These are phyloP conservation scores for Solanum hybrid DNA, from an alignment of 305 asterid genomes.

Conservation along the genomic window DNA sequence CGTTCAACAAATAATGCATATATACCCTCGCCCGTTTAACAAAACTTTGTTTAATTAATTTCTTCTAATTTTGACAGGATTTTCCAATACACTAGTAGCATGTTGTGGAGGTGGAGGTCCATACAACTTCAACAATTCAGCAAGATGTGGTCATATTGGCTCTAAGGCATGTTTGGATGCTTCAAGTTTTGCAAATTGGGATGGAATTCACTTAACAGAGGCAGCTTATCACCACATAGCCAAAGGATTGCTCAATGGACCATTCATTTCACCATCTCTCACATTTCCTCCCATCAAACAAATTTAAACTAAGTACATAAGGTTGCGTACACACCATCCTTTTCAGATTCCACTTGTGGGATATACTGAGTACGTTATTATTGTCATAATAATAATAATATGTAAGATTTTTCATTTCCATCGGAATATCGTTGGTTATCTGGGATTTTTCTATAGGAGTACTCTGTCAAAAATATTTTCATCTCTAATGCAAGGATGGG, in stretches of 20 bases:
- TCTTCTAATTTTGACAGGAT: constrained; percentile 20
- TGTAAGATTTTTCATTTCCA: not conserved
- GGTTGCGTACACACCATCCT: not conserved
- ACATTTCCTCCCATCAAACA: constrained; percentile 28
- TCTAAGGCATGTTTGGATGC: constrained; percentile 48
- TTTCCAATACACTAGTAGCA: constrained; percentile 29
- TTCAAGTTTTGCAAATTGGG: constrained; percentile 43
- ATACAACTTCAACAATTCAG: constrained; percentile 60
- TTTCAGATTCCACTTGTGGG: not conserved
- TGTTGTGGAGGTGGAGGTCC: constrained; percentile 95
- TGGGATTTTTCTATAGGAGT: not conserved
- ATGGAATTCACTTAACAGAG: constrained; percentile 67
- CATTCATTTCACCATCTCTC: constrained; percentile 39
- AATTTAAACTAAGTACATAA: not conserved
- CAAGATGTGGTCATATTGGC: constrained; percentile 67
- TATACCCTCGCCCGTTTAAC: not conserved
- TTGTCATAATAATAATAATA: not conserved
- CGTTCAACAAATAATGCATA: not conserved
- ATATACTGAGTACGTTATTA: not conserved
- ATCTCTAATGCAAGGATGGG: not conserved
- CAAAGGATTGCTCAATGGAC: constrained; percentile 41
- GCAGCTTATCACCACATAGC: constrained; percentile 49
- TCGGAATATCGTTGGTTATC: not conserved
- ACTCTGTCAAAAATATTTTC: not conserved
- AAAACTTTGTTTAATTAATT: not conserved